These are phyloP conservation scores for Aristolochia contorta DNA, from an alignment of 164 flowering plant genomes.

Conservation along the genomic window DNA sequence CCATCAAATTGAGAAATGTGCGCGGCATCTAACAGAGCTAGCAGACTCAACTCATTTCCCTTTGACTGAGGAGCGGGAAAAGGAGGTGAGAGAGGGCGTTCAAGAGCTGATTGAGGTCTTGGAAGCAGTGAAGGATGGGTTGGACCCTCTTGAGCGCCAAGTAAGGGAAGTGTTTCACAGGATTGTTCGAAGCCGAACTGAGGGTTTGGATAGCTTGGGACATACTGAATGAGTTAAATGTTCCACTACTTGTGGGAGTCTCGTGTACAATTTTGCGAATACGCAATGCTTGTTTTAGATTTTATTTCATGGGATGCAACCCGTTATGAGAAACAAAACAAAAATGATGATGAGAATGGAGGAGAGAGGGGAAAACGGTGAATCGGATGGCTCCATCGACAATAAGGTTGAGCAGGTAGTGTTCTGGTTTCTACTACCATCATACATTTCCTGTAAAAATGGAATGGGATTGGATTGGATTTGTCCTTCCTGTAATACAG, in stretches of 20 bases:
- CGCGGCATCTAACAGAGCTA: conserved; percentile 47
- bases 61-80: conserved; percentile 46
- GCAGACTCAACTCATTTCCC: conserved; percentile 60
- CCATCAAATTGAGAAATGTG: conserved; percentile 56
- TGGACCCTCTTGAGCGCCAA: conserved; percentile 74
- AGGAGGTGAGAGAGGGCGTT: conserved; percentile 51
- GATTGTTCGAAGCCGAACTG: conserved; percentile 68
- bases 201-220: conserved; percentile 59
- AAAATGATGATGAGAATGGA: background rate
- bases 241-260: background rate
- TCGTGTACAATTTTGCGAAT: background rate
- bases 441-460: conserved; percentile 2
- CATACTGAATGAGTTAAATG: conserved; percentile 23
- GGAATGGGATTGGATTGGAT: background rate
- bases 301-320: conserved; percentile 2
- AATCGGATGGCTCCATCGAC: background rate
- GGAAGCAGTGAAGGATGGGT: conserved; percentile 41
- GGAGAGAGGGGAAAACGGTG: background rate
- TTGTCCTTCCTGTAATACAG: conserved; percentile 2
- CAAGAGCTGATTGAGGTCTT: conserved; percentile 38
- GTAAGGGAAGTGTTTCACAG: conserved; percentile 85
- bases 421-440: conserved; percentile 4
- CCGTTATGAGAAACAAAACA: background rate
- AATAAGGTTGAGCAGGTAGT: conserved; percentile 12
- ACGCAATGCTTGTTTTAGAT: background rate